These are phyloP conservation scores for Backusella tarrabulga DNA, from an alignment of 192 early-diverging fungal genomes.

Conservation along the genomic window DNA sequence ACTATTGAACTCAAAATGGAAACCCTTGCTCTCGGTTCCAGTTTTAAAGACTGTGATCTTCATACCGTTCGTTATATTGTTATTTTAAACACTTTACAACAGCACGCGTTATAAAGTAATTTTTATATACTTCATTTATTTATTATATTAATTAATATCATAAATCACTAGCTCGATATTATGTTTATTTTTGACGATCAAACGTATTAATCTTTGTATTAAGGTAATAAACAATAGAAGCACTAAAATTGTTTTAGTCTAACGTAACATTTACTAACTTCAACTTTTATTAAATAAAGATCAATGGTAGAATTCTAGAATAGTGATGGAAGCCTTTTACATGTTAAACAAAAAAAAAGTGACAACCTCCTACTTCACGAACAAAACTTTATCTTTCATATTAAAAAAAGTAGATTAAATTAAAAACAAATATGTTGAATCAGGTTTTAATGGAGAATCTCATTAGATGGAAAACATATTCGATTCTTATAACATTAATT, in stretches of 20 bases:
- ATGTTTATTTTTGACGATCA: background rate
- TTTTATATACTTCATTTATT: background rate
- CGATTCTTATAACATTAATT: background rate
- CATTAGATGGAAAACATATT: background rate
- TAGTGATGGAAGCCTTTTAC: background rate
- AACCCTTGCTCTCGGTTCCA: background rate
- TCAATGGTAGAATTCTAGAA: background rate
- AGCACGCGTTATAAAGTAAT: background rate
- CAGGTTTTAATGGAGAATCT: background rate
- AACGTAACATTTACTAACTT: background rate
- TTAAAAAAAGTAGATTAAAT: background rate
- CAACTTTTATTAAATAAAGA: background rate
- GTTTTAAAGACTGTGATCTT: background rate
- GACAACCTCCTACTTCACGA: background rate
- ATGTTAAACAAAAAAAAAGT: background rate
- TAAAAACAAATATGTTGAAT: background rate
- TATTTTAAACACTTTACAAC: too few relatives aligned
- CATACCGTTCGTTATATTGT: background rate
- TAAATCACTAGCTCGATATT: background rate
- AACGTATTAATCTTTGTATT: background rate
- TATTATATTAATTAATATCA: background rate
- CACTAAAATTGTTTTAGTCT: background rate
- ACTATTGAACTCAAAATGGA: background rate
- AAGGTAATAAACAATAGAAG: background rate
- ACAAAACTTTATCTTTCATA: background rate